Evolutionary conservation across 768 basidiomycete genomes (phyloP).

Genomic region (Hygrocybe coccinea): DNA sequence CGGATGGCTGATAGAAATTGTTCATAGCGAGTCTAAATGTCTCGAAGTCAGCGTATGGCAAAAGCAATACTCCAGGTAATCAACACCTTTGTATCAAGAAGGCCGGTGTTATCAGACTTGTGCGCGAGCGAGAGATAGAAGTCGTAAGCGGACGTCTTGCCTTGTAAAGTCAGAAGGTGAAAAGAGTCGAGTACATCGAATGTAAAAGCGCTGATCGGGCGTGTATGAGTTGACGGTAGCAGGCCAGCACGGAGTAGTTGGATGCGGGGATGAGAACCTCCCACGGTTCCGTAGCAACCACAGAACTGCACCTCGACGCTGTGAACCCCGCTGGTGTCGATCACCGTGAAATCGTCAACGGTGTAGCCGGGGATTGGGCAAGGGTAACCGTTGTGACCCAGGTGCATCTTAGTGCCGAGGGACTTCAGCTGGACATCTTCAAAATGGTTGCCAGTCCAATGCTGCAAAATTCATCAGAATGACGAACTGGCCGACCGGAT

Average conservation of each 20-base stretch:
- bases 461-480: background rate
- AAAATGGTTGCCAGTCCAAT: conserved; percentile 4
- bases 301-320: conserved; percentile 20
- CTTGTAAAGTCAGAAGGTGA: conserved; percentile 10
- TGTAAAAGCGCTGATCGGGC: conserved; percentile 8
- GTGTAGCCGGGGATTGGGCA: background rate
- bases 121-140: conserved; percentile 4
- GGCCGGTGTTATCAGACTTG: conserved; percentile 6
- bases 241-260: conserved; percentile 7
- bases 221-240: background rate
- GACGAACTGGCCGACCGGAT: background rate
- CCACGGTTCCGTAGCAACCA: conserved; percentile 12
- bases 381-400: conserved; percentile 3
- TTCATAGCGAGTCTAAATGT: conserved; percentile 2
- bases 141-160: conserved; percentile 7
- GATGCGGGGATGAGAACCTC: background rate
- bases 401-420: conserved; percentile 8
- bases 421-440: background rate
- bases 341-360: conserved; percentile 4
- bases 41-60: background rate
- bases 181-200: conserved; percentile 10
- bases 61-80: background rate
- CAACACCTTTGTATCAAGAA: background rate
- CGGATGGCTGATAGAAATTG: conserved; percentile 3
- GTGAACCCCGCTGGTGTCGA: conserved; percentile 26